phyloP scores from a whole-genome alignment of 192 early-diverging fungal genomes.

The Helicostylum pulchrum region DNA sequence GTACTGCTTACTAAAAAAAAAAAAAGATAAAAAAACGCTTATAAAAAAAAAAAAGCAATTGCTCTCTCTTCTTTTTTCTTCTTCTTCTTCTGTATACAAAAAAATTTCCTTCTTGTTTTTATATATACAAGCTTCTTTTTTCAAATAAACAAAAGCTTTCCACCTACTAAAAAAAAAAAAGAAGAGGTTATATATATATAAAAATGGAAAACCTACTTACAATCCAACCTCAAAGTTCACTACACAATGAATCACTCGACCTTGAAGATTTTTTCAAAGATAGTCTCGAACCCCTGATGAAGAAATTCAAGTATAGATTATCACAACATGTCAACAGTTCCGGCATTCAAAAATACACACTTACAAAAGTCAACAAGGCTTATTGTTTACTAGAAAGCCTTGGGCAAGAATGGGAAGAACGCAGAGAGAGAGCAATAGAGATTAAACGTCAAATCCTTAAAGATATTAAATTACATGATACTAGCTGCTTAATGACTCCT shows the following conservation, averaged over 20 bases:
- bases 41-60: background rate
- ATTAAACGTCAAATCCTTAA: background rate
- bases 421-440: background rate
- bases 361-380: conserved; percentile 21
- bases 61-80: background rate
- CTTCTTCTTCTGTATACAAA: background rate
- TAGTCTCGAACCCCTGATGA: conserved; percentile 23
- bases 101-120: background rate
- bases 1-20: background rate
- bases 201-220: conserved; percentile 24
- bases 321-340: conserved; percentile 20
- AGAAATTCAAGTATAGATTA: conserved; percentile 23
- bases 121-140: too few relatives aligned
- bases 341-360: conserved; percentile 21
- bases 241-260: conserved; percentile 20
- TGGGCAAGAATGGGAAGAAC: conserved; percentile 21
- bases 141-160: background rate
- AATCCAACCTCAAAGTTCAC: conserved; percentile 10
- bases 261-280: conserved; percentile 30
- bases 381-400: conserved; percentile 22
- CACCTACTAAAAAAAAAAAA: too few relatives aligned
- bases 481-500: conserved; percentile 24
- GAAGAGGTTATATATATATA: background rate
- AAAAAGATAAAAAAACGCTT: background rate
- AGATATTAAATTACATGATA: conserved; percentile 7